Base-by-base conservation (phyloP, 495 filamentous ascomycete species). In the Trichoderma reesei region DNA sequence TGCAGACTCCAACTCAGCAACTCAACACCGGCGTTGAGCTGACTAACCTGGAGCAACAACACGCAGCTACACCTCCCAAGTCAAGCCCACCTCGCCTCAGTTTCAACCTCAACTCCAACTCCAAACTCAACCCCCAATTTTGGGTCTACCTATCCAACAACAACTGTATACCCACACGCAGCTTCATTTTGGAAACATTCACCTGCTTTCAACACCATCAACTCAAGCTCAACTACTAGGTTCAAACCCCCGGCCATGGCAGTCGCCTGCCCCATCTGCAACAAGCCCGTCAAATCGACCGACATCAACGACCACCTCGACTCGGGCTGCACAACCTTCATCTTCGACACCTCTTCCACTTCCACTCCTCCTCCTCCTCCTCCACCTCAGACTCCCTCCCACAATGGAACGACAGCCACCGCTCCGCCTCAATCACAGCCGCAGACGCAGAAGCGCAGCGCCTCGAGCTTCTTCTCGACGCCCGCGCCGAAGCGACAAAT, bases 251-350 rank as follows among this genome's bases (percentile, higher is more conserved):
- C 63, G 63, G 69, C 37, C 69, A 91, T 89, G 86, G 71, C 73
- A 73, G 92, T 98, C 39, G 82, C 82, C 64, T 98, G 94, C 71
- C 94, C 94, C 6, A 90, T 92, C 64, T 98, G 94, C 76, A 78
- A 82, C 60, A 89, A 90, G 66, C 77, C 81, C 46, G 92, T 98
- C 66, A 83, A 86, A 61, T 78, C 88, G 62, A 68, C 77, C 63
- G 83, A 89, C 65, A 98, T 98, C 77, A 98, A 98, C 73, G 80
- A 82, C 60, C 94, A 98, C 72, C 85, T 98, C 68, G 94, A 98
- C 73, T 91, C 89, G 16, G 83, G 83, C 68, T 98, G 94, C 75
- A 74, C 85, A 68, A 77, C 72, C 18, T 85, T 85, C 68, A 70
- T 89, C 56, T 71, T 82, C 73, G 82, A 75, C 67, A 74, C 64